Base-by-base conservation (phyloP, 768 basidiomycete species). In the Lyophyllum shimeji region DNA sequence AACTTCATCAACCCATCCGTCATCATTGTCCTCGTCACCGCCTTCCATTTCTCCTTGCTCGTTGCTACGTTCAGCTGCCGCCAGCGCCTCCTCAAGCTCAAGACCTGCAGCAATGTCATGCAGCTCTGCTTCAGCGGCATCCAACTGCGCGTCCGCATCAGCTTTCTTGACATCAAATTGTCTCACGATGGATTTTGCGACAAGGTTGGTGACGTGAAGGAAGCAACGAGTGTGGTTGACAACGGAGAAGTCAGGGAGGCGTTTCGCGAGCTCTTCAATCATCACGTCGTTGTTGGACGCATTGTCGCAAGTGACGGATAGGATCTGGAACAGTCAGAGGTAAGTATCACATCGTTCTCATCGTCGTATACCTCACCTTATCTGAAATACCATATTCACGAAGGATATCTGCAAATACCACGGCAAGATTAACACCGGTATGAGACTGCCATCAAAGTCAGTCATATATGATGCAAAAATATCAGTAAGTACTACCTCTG, bases 291-390 rank as follows among this genome's bases (percentile, higher is more conserved):
- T 79, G 5, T 55, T 52, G 0, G 62, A 60, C 1, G 72, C 72
- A 60, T 78, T 78, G 55, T 78, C 69, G 37, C 65, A 69, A 2
- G 67, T 74, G 3, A 77, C 52, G 11, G 66, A 60, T 1, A 76
- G 61, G 15, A 75, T 58, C 71, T 71, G 4, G 37, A 39, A 47
- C 46, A 37, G 15, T 40, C 48, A 20, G 18, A 3, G n/a, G 18
- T 18, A 27, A 31, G 29, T 43, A 12, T 44, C 21, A 23, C 25
- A 6, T 21, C n/a, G 24, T 18, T 29, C n/a, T 20, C 18, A 2
- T 13, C 25, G n/a, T 54, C 9, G 4, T 3, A 39, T 3, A 7
- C 4, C 65, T 59, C 5, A 74, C 72, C 72, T 74, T 75, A 6
- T 70, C 45, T 6, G 44, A 52, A 39, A 76, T 69, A 0, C 70